phyloP scores from a whole-genome alignment of 139 green algal genomes.

The Pleodorina starrii region DNA sequence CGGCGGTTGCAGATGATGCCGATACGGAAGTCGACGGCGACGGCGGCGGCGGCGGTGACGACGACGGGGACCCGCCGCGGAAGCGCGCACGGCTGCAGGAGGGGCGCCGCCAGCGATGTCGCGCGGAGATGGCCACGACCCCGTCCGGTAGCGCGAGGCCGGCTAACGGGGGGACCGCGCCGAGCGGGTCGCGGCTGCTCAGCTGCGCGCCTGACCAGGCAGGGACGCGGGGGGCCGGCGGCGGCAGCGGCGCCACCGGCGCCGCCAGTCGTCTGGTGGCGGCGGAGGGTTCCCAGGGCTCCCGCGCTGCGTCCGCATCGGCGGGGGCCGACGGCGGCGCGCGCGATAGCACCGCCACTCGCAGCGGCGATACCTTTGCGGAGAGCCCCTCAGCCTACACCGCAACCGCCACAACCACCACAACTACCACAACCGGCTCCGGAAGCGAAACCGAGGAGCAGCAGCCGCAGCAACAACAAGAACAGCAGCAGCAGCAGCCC shows the following conservation, averaged over 20 bases:
- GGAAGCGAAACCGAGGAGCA: constrained; percentile 35
- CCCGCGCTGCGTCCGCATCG: not conserved
- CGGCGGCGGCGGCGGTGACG: not conserved
- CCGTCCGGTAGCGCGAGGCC: too few relatives aligned
- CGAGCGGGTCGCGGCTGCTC: too few relatives aligned
- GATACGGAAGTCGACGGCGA: not conserved
- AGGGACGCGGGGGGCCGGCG: not conserved
- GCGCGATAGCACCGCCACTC: not conserved
- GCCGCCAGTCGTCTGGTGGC: not conserved
- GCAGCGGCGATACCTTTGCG: constrained; percentile 26
- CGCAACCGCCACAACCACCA: not conserved
- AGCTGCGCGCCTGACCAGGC: not conserved
- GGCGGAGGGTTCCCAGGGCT: constrained; percentile 31
- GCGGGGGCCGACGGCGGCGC: not conserved
- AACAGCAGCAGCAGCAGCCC: not conserved
- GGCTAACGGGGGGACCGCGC: too few relatives aligned
- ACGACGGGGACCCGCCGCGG: not conserved
- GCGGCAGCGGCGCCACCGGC: not conserved
- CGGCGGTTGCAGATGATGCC: not conserved
- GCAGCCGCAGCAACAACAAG: not conserved
- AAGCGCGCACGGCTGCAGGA: not conserved
- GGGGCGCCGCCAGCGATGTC: too few relatives aligned
- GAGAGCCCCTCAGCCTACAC: not conserved
- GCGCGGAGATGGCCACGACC: too few relatives aligned
- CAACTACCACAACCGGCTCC: not conserved